Evolutionary conservation across 1,139 yeast species (phyloP).

Genomic region (Geotrichum australiense): DNA sequence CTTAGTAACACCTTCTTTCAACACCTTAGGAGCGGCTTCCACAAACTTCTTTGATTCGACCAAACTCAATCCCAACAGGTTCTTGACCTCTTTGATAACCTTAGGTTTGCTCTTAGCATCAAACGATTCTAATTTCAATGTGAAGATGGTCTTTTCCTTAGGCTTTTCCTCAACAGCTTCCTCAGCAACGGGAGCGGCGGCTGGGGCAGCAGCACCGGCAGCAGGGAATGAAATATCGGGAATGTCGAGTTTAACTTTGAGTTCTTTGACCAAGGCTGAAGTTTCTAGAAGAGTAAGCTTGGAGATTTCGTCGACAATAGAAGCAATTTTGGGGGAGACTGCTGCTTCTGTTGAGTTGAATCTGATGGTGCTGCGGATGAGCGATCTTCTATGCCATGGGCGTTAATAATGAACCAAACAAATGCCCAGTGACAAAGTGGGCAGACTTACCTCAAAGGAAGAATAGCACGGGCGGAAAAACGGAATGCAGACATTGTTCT

Average conservation of each 20-base stretch:
- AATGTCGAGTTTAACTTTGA: slow-evolving; percentile 80
- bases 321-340: slow-evolving; percentile 81
- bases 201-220: slow-evolving; percentile 58
- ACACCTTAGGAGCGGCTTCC: slow-evolving; percentile 91
- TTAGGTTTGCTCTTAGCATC: slow-evolving; percentile 96
- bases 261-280: slow-evolving; percentile 70
- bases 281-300: slow-evolving; percentile 87
- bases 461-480: slow-evolving; percentile 31
- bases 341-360: slow-evolving; percentile 52
- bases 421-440: too few relatives aligned
- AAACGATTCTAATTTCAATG: slow-evolving; percentile 84
- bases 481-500: slow-evolving; percentile 26
- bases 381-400: slow-evolving; percentile 13
- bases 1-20: slow-evolving; percentile 79
- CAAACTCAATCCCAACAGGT: slow-evolving; percentile 80
- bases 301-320: slow-evolving; percentile 87
- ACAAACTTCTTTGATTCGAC: slow-evolving; percentile 98
- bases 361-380: slow-evolving; percentile 10
- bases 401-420: too few relatives aligned
- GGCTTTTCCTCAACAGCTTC: slow-evolving; percentile 74
- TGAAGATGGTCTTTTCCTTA: slow-evolving; percentile 91
- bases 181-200: slow-evolving; percentile 63
- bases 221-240: slow-evolving; percentile 90
- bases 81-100: slow-evolving; percentile 94
- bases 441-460: slow-evolving; percentile 28